These are phyloP conservation scores for Speleostelium caveatum DNA, from an alignment of 78 protist species.

Conservation along the genomic window DNA sequence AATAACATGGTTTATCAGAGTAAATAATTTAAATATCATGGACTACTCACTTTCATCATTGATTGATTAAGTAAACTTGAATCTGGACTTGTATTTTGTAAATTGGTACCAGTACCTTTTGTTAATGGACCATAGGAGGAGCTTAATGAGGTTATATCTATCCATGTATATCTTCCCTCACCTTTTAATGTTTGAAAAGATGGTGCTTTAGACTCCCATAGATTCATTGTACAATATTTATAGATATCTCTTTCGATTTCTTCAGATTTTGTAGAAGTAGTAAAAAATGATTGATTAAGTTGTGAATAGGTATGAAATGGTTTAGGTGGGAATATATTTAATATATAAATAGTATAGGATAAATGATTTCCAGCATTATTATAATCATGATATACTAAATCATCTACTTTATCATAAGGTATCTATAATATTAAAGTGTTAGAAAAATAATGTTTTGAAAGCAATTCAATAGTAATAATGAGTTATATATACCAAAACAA, in stretches of 20 bases:
- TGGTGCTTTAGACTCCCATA: constrained; percentile 11
- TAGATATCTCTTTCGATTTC: not conserved
- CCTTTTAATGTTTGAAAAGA: not conserved
- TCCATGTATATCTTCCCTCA: constrained; percentile 56
- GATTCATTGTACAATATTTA: constrained; percentile 27
- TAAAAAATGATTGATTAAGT: not conserved
- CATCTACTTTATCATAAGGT: constrained; percentile 19
- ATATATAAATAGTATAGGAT: constrained; percentile 2
- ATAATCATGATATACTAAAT: not conserved
- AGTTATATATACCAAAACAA: not conserved
- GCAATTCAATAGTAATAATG: not conserved
- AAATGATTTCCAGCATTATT: not conserved
- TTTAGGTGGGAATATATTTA: not conserved
- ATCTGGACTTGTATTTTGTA: constrained; percentile 7
- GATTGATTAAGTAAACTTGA: too few species aligned
- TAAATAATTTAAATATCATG: too few species aligned
- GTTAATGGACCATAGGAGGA: constrained; percentile 49
- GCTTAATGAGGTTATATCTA: constrained; percentile 33
- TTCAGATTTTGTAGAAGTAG: not conserved
- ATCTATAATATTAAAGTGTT: not conserved
- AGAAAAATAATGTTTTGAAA: not conserved
- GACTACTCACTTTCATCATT: too few species aligned
- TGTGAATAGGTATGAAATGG: constrained; percentile 10
- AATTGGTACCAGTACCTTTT: constrained; percentile 48
- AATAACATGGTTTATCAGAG: too few species aligned